Evolutionary conservation across 1,284 basidiomycete genomes (phyloP), one percentile per base, ranked within the genome.

Genomic region (Ceratobasidium sp.): DNA sequence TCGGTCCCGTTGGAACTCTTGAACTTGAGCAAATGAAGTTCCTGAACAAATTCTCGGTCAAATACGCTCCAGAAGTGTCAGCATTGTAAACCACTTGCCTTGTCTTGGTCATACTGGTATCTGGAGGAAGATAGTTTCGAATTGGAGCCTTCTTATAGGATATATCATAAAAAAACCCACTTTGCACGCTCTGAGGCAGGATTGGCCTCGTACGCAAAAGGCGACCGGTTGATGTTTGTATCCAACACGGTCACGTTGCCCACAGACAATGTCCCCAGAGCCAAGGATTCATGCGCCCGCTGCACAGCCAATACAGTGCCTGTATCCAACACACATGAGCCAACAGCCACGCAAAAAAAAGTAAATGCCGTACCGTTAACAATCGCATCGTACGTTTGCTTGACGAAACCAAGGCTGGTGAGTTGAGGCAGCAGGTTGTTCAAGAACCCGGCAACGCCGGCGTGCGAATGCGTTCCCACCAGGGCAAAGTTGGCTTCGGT

Each of bases 391-490:
- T 77, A 78, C 26, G 77, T 80, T 73, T 81, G 77, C 71, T 77
- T 67, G 73, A 93, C 88, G 76, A 92, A 90, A 21, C 92, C 92
- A 2, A 90, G 83, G 8, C 90, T 85, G 3, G 91, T 92, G 43
- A 93, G 75, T 77, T 93, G 91, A 0, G 92, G 91, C 30, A 94
- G 85, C 32, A 94, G 84, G 76, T 92, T 85, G 82, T 80, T 77
- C 61, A 90, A 83, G 79, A 92, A 94, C 0, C 92, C 92, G 34
- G 91, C 92, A 18, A 92, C 92, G 18, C 92, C 92, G 0, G 89
- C 84, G 79, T 94, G 92, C 76, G 84, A 85, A 78, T 94, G 92
- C 0, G 92, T 94, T 48, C 90, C 89, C 28, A 90, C 87, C 72
- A 92, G 88, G 1, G 92, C 92, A 74, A 92, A 87, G 76, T 94